Conservation (phyloP, 2,329 filamentous ascomycete genomes). For the Onygenales sp. region DNA sequence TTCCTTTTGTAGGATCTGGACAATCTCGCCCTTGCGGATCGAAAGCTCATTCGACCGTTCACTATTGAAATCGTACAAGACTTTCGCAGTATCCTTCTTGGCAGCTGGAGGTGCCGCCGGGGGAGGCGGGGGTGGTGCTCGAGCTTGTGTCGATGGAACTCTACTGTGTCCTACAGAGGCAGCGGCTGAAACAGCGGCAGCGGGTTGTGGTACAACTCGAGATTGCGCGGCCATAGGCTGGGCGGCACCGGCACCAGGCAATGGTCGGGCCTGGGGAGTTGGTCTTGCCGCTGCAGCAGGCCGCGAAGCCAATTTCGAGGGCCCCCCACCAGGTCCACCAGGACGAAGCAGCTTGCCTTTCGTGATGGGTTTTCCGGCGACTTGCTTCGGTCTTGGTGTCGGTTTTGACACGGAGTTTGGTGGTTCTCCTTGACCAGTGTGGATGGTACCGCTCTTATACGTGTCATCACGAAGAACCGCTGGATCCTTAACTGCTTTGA, state of each 20-base stretch:
- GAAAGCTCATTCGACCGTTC: constrained; percentile 78
- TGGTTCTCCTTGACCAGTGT: constrained; percentile 75
- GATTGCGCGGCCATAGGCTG: constrained; percentile 25
- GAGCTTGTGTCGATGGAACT: constrained; percentile 47
- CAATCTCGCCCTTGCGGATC: constrained; percentile 66
- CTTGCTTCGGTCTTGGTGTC: constrained; percentile 77
- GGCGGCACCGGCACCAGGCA: constrained; percentile 17
- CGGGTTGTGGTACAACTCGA: constrained; percentile 40
- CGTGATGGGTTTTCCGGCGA: constrained; percentile 83
- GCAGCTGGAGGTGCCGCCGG: constrained; percentile 49
- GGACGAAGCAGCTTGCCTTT: constrained; percentile 86
- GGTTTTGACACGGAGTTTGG: constrained; percentile 73
- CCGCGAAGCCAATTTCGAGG: constrained; percentile 57
- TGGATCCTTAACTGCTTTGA: constrained; percentile 87
- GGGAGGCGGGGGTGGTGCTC: constrained; percentile 57
- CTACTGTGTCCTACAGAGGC: constrained; percentile 39
- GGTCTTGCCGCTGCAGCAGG: constrained; percentile 30
- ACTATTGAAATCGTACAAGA: constrained; percentile 83
- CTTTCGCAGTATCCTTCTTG: constrained; percentile 73
- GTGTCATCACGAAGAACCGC: constrained; percentile 61
- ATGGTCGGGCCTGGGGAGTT: constrained; percentile 21
- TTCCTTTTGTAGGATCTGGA: constrained; percentile 90
- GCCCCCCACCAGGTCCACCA: constrained; percentile 73
- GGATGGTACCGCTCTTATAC: constrained; percentile 90
- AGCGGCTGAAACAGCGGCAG: constrained; percentile 22